These are phyloP conservation scores for Cyathus striatus DNA, from an alignment of 768 basidiomycete species.

Conservation along the genomic window DNA sequence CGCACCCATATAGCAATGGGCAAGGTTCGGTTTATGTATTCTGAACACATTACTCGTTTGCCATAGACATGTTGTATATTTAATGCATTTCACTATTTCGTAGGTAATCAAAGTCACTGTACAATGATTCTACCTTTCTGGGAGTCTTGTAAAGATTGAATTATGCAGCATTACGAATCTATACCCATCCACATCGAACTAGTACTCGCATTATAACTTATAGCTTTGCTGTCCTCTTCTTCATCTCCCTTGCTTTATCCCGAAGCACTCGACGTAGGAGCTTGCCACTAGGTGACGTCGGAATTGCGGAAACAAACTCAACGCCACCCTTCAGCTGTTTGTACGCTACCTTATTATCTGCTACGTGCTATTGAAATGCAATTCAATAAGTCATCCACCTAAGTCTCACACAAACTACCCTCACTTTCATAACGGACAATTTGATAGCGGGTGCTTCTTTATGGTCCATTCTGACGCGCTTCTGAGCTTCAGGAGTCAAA, in stretches of 20 bases:
- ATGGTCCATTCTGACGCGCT: conserved; percentile 23
- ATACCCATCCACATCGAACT: too few species aligned
- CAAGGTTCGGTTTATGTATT: not conserved
- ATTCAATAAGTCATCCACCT: not conserved
- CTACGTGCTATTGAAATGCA: not conserved
- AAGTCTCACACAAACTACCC: not conserved
- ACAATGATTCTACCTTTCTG: too few species aligned
- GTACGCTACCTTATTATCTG: conserved; percentile 7
- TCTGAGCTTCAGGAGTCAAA: conserved; percentile 34
- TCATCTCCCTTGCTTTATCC: conserved; percentile 27
- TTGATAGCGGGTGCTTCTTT: conserved; percentile 29
- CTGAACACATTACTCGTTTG: not conserved
- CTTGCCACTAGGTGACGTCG: conserved; percentile 1
- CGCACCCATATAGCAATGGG: not conserved
- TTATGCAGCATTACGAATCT: too few species aligned
- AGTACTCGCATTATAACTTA: too few species aligned
- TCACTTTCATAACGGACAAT: conserved; percentile 42
- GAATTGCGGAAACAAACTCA: conserved; percentile 1
- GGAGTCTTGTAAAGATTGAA: too few species aligned
- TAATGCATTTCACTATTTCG: too few species aligned
- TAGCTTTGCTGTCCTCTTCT: not conserved
- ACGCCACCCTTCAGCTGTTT: conserved; percentile 2
- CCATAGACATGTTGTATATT: not conserved
- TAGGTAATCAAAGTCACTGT: too few species aligned
- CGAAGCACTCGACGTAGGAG: conserved; percentile 18